These are phyloP conservation scores for Ophiorrhiza pumila DNA, from an alignment of 257 asterid species.

Conservation along the genomic window DNA sequence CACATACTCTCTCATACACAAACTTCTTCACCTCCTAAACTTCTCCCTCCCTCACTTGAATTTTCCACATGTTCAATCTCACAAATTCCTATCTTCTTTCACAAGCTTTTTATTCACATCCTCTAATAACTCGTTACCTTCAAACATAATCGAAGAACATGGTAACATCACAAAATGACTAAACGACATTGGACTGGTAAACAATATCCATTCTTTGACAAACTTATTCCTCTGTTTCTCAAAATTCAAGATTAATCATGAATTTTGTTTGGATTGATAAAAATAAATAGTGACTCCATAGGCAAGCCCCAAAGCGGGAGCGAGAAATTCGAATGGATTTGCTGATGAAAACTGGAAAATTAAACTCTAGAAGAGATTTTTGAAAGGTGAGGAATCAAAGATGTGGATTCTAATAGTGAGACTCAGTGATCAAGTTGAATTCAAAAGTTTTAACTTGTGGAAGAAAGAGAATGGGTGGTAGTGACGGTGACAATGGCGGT, in stretches of 20 bases:
- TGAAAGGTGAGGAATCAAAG: conserved; percentile 35
- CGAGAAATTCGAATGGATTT: conserved; percentile 45
- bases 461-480: conserved; percentile 38
- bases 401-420: conserved; percentile 4
- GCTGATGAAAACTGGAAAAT: conserved; percentile 50
- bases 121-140: conserved; percentile 59
- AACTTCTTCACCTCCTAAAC: conserved; percentile 35
- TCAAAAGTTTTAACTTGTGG: conserved; percentile 38
- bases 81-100: conserved; percentile 69
- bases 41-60: conserved; percentile 32
- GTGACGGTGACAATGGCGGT: conserved; percentile 26
- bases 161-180: conserved; percentile 80
- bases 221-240: conserved; percentile 13
- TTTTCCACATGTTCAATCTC: conserved; percentile 59
- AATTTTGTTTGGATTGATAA: conserved; percentile 27
- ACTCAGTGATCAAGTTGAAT: conserved; percentile 21
- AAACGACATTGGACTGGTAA: conserved; percentile 84
- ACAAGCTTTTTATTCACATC: conserved; percentile 63
- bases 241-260: conserved; percentile 6
- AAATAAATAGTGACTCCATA: conserved; percentile 61
- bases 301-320: conserved; percentile 67
- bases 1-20: conserved; percentile 82
- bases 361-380: conserved; percentile 41
- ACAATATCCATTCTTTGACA: conserved; percentile 79
- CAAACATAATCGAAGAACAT: conserved; percentile 75